Base-by-base conservation (phyloP, 148 eudicot genomes). In the Arctostaphylos glauca region DNA sequence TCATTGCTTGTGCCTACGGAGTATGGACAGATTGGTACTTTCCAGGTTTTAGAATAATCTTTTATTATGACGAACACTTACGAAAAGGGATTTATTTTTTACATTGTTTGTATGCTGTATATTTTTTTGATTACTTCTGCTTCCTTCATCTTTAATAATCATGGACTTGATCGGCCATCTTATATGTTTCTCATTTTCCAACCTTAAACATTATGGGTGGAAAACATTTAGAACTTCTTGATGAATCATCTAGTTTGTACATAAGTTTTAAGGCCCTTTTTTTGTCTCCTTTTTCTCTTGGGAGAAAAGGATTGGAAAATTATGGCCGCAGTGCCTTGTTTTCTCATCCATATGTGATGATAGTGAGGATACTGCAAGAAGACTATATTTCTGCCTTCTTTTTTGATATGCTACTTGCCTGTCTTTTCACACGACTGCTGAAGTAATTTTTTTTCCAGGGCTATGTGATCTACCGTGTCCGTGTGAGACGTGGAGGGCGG, bases 401-500 rank as follows among this genome's bases (percentile, higher is more conserved):
- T 31, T 31, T 31, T 31, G 38, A 31, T 31, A 31, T 1, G 38
- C 38, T 31, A 31, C 38, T 31, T 50, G 18, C n/a, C 47, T 2
- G 71, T 48, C 5, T 21, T 52, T 81, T 4, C 52, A 7, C 15
- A 5, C 25, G 2, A 21, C 43, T 18, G 38, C 48, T 46, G 31
- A 75, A 77, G n/a, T 83, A 25, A 49, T 66, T 2, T 0, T 79
- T 31, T 19, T 78, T 2, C 16, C 64, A 86, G 87, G 87, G 87
- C 2, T 86, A 83, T 67, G 87, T 86, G 48, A 77, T 86, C 19
- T 86, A 86, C 59, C 87, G 87, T 80, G 79, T 86, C 23, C 87
- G 87, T 75, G 83, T 86, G 44, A 88, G 77, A 68, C 86, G 88
- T 60, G 88, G 88, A 72, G 88, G 88, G 31, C 76, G 88, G 41